These are phyloP conservation scores for Curvularia verruculosa DNA, from an alignment of 2,329 filamentous ascomycete species.

Conservation along the genomic window DNA sequence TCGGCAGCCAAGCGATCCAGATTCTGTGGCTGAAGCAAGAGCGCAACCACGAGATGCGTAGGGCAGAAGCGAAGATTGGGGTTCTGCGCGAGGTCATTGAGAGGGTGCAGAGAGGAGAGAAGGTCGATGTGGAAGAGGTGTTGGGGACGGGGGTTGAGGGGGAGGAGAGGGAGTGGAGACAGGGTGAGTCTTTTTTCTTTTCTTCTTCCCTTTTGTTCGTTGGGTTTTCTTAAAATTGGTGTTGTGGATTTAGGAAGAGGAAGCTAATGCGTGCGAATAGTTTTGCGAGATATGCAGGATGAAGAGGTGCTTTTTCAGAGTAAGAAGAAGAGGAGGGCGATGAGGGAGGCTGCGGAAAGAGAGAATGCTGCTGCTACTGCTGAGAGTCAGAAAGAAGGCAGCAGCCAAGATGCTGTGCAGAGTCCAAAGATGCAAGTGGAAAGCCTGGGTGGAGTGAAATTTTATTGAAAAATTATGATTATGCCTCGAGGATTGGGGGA, in stretches of 20 bases:
- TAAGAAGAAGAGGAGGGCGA: constrained; percentile 44
- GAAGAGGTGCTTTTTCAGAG: constrained; percentile 63
- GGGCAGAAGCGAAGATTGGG: constrained; percentile 78
- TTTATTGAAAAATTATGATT: constrained; percentile 32
- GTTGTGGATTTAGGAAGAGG: not conserved
- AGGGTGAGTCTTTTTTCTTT: constrained; percentile 62
- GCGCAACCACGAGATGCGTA: constrained; percentile 72
- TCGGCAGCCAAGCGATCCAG: constrained; percentile 95
- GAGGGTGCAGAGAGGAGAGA: constrained; percentile 41
- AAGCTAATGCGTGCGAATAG: constrained; percentile 48
- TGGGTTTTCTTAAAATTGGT: too few relatives aligned
- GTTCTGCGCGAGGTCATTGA: constrained; percentile 75
- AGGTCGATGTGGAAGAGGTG: constrained; percentile 75
- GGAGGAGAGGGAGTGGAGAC: constrained; percentile 85
- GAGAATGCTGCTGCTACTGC: not conserved
- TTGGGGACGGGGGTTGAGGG: constrained; percentile 78
- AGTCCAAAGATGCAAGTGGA: constrained; percentile 32
- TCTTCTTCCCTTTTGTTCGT: not conserved
- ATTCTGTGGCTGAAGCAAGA: constrained; percentile 82
- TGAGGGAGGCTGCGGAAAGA: constrained; percentile 27
- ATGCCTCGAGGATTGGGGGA: too few relatives aligned
- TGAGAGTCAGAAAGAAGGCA: constrained; percentile 20
- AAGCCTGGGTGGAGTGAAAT: constrained; percentile 38
- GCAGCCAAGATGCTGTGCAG: constrained; percentile 43
- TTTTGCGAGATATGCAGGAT: constrained; percentile 69